Evolutionary conservation across 2,329 filamentous ascomycete species (phyloP).

Genomic region (Nemania sp.): DNA sequence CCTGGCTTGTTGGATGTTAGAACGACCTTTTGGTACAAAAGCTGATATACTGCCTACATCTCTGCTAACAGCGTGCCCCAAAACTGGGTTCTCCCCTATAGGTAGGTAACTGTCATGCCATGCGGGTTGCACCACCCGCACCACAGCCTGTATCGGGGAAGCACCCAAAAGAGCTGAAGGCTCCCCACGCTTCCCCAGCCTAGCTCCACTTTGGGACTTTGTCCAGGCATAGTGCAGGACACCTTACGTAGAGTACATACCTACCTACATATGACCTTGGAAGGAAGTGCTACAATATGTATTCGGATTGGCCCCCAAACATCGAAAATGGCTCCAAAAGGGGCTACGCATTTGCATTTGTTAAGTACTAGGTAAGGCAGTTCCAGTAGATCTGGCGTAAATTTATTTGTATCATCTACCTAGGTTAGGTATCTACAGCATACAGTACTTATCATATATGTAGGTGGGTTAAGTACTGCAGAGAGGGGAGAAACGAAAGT

Average conservation of each 20-base stretch:
- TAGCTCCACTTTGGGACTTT: conserved; percentile 21
- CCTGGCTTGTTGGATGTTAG: no score
- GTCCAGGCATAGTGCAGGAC: background rate
- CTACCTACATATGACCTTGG: background rate
- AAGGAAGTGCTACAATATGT: background rate
- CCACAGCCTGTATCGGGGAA: conserved; percentile 20
- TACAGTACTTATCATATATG: background rate
- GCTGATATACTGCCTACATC: no score
- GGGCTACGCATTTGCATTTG: conserved; percentile 23
- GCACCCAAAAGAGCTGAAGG: conserved; percentile 26
- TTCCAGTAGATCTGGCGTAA: conserved; percentile 18
- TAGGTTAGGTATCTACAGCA: background rate
- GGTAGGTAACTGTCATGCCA: conserved; percentile 12
- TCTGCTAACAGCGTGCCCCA: no score
- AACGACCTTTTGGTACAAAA: no score
- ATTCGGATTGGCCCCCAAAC: conserved; percentile 19
- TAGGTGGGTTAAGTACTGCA: conserved; percentile 4
- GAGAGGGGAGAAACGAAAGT: background rate
- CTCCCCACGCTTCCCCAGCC: conserved; percentile 31
- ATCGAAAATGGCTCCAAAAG: background rate
- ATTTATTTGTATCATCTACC: no score
- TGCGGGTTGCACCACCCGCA: conserved; percentile 28
- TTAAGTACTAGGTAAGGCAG: background rate
- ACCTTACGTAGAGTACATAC: background rate
- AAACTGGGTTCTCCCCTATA: no score